These are phyloP conservation scores for Francoa sonchifolia DNA, from an alignment of 441 rosid species.

Conservation along the genomic window DNA sequence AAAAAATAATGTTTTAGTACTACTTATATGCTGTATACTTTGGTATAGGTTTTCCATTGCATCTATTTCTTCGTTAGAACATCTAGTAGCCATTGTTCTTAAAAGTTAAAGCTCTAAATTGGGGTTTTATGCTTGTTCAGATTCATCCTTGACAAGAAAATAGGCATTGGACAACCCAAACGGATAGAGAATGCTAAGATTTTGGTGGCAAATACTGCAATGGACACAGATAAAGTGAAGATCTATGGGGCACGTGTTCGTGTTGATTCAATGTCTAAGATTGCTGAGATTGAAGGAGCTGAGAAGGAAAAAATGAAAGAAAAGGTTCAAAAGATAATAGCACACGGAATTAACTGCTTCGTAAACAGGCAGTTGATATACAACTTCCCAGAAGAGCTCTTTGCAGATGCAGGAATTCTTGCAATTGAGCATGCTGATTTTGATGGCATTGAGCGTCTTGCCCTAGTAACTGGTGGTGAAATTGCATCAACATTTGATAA, in stretches of 20 bases:
- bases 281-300: conserved; percentile 93
- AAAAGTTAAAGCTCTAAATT: background rate
- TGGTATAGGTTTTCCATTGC: too few species aligned
- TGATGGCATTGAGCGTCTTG: conserved; percentile 95
- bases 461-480: conserved; percentile 89
- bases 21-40: too few species aligned
- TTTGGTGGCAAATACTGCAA: conserved; percentile 96
- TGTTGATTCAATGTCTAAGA: conserved; percentile 91
- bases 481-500: conserved; percentile 98
- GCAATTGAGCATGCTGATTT: conserved; percentile 99
- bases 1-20: too few species aligned
- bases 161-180: conserved; percentile 95
- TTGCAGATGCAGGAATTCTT: conserved; percentile 91
- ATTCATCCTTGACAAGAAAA: conserved; percentile 97
- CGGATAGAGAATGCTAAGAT: conserved; percentile 90
- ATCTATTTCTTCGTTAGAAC: too few species aligned
- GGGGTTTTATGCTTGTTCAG: conserved; percentile 35
- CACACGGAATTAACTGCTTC: conserved; percentile 90
- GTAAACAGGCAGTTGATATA: conserved; percentile 93
- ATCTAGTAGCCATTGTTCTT: too few species aligned
- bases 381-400: conserved; percentile 95
- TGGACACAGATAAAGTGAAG: conserved; percentile 98
- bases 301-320: conserved; percentile 97
- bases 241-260: conserved; percentile 99
- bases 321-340: conserved; percentile 86